Base-by-base conservation (phyloP, 371 early-diverging fungal species). In the Dichotomocladium elegans region DNA sequence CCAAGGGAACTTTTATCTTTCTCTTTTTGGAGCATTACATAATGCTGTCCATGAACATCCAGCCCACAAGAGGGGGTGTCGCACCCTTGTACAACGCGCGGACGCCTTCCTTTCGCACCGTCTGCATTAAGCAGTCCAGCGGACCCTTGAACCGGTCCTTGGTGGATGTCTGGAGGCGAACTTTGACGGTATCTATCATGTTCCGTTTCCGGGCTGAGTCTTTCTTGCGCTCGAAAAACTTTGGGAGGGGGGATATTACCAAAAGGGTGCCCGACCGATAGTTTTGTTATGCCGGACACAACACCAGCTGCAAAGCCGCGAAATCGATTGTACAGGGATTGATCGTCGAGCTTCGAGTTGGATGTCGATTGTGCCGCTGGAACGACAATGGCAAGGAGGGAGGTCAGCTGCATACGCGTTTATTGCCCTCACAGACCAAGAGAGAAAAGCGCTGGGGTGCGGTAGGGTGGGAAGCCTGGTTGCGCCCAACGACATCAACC, bases 51-150 rank as follows among this genome's bases (percentile, higher is more conserved):
- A 94, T 92, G 42, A 92, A 75, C 29, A 89, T 86, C 95, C 96
- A 97, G 7, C 98, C 95, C 33, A 95, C 61, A 34, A 95, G 66
- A 3, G 98, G 96, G 8, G 95, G 95, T 14, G 93, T 92, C 4
- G 95, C 94, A 22, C 93, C 93, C 66, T 93, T 94, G 77, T 94
- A 95, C 2, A 94, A 72, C 4, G 89, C 93, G 3, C 84, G 71
- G 9, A 86, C 59, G 0, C 94, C 94, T 72, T 95, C 95, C 37
- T 88, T 66, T 25, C 75, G 71, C 14, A 91, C 41, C 0, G 91
- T 91, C 25, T 80, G 61, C 31, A 68, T 60, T 21, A 96, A 65
- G 52, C 97, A 95, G 60, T 95, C 91, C 43, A 90, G 46, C 1
- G 95, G 91, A 7, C 95, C 95, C 35, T 76, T 81, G 73, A 96